Percentiles rank a stretch among this genome's conserved stretches.
These are phyloP conservation scores for Rhizopus arrhizus DNA, from an alignment of 371 early-diverging fungal genomes.

Conservation along the genomic window DNA sequence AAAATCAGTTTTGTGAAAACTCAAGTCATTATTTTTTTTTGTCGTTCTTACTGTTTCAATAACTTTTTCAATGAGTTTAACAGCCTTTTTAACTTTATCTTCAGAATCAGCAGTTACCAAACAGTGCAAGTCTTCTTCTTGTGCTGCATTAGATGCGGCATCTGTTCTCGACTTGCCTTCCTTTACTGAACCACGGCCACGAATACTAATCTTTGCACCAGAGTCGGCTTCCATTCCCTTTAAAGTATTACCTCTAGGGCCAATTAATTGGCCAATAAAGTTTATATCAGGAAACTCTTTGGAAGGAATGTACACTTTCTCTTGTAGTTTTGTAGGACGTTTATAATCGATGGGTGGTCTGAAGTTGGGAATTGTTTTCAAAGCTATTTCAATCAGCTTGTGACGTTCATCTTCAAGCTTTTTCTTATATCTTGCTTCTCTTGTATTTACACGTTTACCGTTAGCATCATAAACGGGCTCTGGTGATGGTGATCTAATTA, in stretches of 20 bases:
- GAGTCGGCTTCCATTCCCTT: constrained; percentile 94
- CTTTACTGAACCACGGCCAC: constrained; percentile 95
- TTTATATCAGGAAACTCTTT: constrained; percentile 95
- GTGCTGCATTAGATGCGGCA: constrained; percentile 70
- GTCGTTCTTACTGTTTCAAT: constrained; percentile 79
- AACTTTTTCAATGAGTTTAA: constrained; percentile 86
- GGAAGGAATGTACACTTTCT: constrained; percentile 94
- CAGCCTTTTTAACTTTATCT: constrained; percentile 85
- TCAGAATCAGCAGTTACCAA: constrained; percentile 88
- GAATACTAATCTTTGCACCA: constrained; percentile 94
- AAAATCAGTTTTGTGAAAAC: neutral
- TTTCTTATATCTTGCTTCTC: constrained; percentile 89
- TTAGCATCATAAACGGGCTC: constrained; percentile 89
- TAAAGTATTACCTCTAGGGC: constrained; percentile 95
- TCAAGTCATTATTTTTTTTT: neutral
- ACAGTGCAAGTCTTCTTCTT: constrained; percentile 95
- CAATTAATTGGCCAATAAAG: constrained; percentile 95
- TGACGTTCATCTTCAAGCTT: constrained; percentile 94
- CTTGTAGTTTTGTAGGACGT: constrained; percentile 76
- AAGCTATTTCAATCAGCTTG: constrained; percentile 80
- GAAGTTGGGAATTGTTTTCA: constrained; percentile 78
- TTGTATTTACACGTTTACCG: constrained; percentile 94
- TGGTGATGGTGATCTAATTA: constrained; percentile 86
- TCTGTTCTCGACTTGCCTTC: constrained; percentile 87
- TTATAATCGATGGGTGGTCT: constrained; percentile 92